These are phyloP conservation scores for Nepenthes mirabilis DNA, from an alignment of 148 eudicot species.

Conservation along the genomic window DNA sequence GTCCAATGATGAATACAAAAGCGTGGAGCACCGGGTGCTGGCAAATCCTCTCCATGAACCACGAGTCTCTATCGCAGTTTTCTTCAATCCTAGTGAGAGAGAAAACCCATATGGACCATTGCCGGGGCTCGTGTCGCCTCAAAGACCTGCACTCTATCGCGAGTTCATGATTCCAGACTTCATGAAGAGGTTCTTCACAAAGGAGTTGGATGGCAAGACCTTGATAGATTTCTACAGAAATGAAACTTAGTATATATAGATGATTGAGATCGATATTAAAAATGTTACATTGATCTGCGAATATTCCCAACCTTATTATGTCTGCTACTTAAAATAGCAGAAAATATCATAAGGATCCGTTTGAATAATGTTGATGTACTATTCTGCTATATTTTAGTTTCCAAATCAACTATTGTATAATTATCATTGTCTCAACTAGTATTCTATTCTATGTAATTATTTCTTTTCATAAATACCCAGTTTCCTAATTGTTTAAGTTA, in stretches of 20 bases:
- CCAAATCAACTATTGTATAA: too few species aligned
- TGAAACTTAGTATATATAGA: background rate
- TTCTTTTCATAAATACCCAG: too few species aligned
- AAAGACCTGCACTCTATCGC: conserved; percentile 41
- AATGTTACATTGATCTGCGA: too few species aligned
- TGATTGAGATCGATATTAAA: too few species aligned
- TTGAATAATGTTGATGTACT: too few species aligned
- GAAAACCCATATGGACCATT: conserved; percentile 45
- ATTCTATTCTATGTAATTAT: too few species aligned
- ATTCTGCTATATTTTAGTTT: too few species aligned
- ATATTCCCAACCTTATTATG: too few species aligned
- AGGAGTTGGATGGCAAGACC: conserved; percentile 43
- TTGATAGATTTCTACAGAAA: conserved; percentile 13
- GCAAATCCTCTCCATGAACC: conserved; percentile 32
- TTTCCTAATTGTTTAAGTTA: too few species aligned
- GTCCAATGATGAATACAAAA: conserved; percentile 48
- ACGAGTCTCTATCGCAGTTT: conserved; percentile 42
- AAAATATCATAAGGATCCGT: too few species aligned
- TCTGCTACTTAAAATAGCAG: too few species aligned
- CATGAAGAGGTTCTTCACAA: conserved; percentile 36
- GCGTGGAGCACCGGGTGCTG: conserved; percentile 55
- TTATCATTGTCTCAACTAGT: too few species aligned
- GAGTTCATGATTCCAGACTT: conserved; percentile 27
- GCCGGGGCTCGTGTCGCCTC: conserved; percentile 35
- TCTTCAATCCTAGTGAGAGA: conserved; percentile 37